phyloP scores from a whole-genome alignment of 441 rosid genomes.

The Erysimum cheiri region DNA sequence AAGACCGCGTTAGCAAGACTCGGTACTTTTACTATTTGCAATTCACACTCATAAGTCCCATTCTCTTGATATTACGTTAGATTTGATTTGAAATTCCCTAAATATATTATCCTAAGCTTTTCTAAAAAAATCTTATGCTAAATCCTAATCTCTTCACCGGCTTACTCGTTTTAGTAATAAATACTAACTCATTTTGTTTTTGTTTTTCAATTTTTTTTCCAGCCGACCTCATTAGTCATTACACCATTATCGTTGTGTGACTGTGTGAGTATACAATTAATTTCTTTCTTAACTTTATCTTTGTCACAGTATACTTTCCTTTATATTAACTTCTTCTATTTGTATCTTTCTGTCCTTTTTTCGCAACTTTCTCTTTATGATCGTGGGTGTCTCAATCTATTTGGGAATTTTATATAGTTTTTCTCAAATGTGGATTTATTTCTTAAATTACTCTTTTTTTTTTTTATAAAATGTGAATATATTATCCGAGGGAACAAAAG shows the following conservation, averaged over 20 bases:
- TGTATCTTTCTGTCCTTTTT: not conserved
- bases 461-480: too few relatives aligned
- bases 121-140: not conserved
- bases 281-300: constrained; percentile 6
- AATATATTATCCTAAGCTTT: not conserved
- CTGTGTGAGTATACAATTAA: not conserved
- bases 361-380: not conserved
- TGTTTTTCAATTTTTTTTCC: not conserved
- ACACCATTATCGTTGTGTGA: not conserved
- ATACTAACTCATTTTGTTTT: not conserved
- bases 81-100: not conserved
- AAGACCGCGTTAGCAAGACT: constrained; percentile 31
- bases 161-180: constrained; percentile 9
- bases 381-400: constrained; percentile 2
- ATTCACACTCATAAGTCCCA: constrained; percentile 25
- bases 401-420: not conserved
- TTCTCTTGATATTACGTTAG: not conserved
- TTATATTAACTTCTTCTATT: not conserved
- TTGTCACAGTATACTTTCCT: not conserved
- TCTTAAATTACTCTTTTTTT: not conserved
- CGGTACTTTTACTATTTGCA: not conserved
- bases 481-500: too few relatives aligned
- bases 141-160: constrained; percentile 3
- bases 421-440: not conserved
- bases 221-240: constrained; percentile 16